Evolutionary conservation across 257 asterid genomes (phyloP), one percentile per base, ranked within the genome.

Genomic region (Anisodus tanguticus): DNA sequence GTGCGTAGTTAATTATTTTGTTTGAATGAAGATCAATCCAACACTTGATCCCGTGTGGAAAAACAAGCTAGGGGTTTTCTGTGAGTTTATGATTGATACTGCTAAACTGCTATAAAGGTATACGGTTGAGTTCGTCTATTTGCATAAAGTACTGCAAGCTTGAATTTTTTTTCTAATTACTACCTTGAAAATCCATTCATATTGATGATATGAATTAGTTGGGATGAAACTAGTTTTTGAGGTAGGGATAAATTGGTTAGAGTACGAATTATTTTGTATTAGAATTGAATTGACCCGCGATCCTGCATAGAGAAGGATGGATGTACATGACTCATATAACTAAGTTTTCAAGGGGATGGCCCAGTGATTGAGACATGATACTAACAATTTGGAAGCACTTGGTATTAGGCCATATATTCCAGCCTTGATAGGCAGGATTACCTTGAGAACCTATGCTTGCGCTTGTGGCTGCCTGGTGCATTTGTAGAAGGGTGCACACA

Each of bases 281-380:
- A 37, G 19, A 67, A 67, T 16, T 12, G 43, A 53, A 74, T 11
- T 11, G 49, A 35, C 26, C 26, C 0, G 26, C 26, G 0, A 22
- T 22, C 22, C 49, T 35, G 19, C n/a, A 66, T 13, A 64, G 45
- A 64, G 45, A 4, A 0, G 47, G 10, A 35, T 67, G 2, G 22
- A 74, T 51, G 4, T 74, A 49, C 41, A 49, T 19, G 10, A 74
- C n/a, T 49, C 37, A 12, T 72, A 72, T 10, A n/a, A 22, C 80
- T 72, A 72, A n/a, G 79, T 71, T 49, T 31, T 10, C 37, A 17
- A 71, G n/a, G 58, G 39, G 17, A 71, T 45, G 79, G 8, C 79
- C 79, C 9, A 71, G 58, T 71, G 39, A 37, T 71, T 45, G 58
- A 71, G 58, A n/a, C 58, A n/a, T 45, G 74, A 43, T 5, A 35